Percentiles rank a stretch among this genome's conserved stretches.
These are phyloP conservation scores for Trypanosoma rangeli DNA, from an alignment of 208 protist genomes.

Conservation along the genomic window DNA sequence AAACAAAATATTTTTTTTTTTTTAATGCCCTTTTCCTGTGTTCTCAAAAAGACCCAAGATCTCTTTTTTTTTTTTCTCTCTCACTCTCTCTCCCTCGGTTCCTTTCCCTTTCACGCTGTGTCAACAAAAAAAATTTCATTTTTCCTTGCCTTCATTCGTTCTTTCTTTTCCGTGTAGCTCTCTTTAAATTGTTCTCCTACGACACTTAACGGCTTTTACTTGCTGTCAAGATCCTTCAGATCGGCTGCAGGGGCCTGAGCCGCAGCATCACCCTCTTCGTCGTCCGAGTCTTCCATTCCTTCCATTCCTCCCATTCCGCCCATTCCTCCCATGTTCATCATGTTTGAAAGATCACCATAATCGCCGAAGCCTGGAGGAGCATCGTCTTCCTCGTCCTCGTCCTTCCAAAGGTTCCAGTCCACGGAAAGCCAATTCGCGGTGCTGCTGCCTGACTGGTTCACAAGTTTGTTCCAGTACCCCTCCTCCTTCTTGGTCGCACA, in stretches of 20 bases:
- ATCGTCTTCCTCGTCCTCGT: slow-evolving; percentile 87
- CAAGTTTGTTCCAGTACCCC: slow-evolving; percentile 86
- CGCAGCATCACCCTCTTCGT: slow-evolving; percentile 26
- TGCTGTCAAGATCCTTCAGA: slow-evolving; percentile 63
- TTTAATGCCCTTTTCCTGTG: background rate
- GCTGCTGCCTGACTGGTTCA: slow-evolving; percentile 62
- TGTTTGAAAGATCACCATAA: slow-evolving; percentile 76
- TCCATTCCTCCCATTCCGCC: slow-evolving; percentile 45
- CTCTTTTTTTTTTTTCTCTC: slow-evolving; percentile 15
- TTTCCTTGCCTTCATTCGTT: background rate
- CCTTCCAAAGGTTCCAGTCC: slow-evolving; percentile 93
- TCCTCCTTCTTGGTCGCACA: slow-evolving; percentile 87
- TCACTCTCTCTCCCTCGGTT: background rate
- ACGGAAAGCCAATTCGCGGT: slow-evolving; percentile 85
- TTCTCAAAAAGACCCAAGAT: background rate
- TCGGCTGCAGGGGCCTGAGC: slow-evolving; percentile 24
- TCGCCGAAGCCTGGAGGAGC: slow-evolving; percentile 71
- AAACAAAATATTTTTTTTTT: too few relatives aligned
- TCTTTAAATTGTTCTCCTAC: too few relatives aligned
- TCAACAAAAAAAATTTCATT: background rate
- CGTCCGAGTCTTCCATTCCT: slow-evolving; percentile 61
- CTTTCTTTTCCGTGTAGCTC: background rate
- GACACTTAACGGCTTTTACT: slow-evolving; percentile 1
- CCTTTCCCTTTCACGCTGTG: slow-evolving; percentile 5
- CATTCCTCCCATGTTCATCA: slow-evolving; percentile 65